Evolutionary conservation across 805 yeast genomes (phyloP), one percentile per base, ranked within the genome.

Genomic region (Wickerhamomyces hampshirensis): DNA sequence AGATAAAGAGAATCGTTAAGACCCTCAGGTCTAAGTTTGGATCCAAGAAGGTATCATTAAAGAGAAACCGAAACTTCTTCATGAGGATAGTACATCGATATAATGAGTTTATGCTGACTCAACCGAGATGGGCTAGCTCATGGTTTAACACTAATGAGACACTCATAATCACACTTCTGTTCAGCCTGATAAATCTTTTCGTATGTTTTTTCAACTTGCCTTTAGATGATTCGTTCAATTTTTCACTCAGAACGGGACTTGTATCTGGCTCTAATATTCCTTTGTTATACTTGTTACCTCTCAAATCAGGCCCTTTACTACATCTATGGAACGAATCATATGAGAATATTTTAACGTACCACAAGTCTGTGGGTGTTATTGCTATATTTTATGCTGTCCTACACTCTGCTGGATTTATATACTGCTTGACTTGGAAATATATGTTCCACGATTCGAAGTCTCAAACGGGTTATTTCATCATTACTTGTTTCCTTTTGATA

Each of bases 261-360:
- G 48, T 52, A 3, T 45, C 56, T 2, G 49, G 47, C 2, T 44
- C 53, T 9, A 54, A 54, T n/a, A 24, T 54, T 6, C 57, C 58
- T 6, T 21, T 54, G 26, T 23, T 54, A n/a, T 52, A 52, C 36
- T 31, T 54, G 13, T 34, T 54, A 6, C 58, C 58, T 2, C 31
- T 54, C 18, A 54, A 54, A 18, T 38, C 48, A 5, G 55, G 58
- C 3, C 50, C 55, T 0, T 33, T 54, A 18, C 31, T 50, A 6
- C 39, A 44, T 7, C 18, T 54, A 18, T 28, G 43, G 7, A 32
- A 40, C 12, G 34, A 35, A 16, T 46, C 54, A 13, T 54, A 54
- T 28, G 57, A 54, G 30, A 44, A 42, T 16, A 34, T 54, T 12
- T 27, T 54, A 2, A 33, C 49, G 5, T 52, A 48, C 23, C 58